These are phyloP conservation scores for Suillus occidentalis DNA, from an alignment of 768 basidiomycete species.

Conservation along the genomic window DNA sequence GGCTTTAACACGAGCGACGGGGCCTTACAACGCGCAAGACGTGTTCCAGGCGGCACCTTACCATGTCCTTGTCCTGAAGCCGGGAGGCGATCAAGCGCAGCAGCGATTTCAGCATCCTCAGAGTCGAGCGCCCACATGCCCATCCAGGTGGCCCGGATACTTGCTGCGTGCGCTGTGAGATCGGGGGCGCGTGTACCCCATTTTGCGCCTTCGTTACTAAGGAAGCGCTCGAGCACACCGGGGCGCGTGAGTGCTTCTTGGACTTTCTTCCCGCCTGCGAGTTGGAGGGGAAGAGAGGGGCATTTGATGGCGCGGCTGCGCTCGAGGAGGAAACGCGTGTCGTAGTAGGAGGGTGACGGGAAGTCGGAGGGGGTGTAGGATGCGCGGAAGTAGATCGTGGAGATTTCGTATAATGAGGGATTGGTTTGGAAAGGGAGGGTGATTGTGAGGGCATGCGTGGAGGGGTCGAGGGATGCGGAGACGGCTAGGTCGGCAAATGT, in stretches of 20 bases:
- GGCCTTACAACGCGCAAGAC: constrained; percentile 32
- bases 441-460: constrained; percentile 44
- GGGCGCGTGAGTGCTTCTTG: constrained; percentile 83
- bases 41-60: constrained; percentile 21
- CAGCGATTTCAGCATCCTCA: constrained; percentile 22
- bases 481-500: constrained; percentile 69
- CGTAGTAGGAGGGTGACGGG: constrained; percentile 61
- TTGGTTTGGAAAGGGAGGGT: constrained; percentile 10
- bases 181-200: constrained; percentile 36
- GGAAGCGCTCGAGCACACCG: constrained; percentile 73
- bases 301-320: constrained; percentile 88
- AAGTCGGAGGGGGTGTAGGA: constrained; percentile 87
- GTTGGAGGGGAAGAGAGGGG: constrained; percentile 84
- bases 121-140: constrained; percentile 79
- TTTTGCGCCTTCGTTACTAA: constrained; percentile 41
- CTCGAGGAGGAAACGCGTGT: constrained; percentile 77
- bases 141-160: constrained; percentile 79
- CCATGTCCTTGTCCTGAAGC: not conserved
- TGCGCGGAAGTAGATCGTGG: constrained; percentile 87
- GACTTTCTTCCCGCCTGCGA: constrained; percentile 96
- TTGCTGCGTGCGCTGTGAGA: constrained; percentile 31
- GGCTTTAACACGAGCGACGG: constrained; percentile 85
- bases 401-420: constrained; percentile 57
- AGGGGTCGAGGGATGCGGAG: constrained; percentile 55
- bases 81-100: constrained; percentile 5